A percentile compares a stretch with the other conserved stretches of the same genome.
These are phyloP conservation scores for Aphanomyces stellatus DNA, from an alignment of 352 stramenopile genomes.

Conservation along the genomic window DNA sequence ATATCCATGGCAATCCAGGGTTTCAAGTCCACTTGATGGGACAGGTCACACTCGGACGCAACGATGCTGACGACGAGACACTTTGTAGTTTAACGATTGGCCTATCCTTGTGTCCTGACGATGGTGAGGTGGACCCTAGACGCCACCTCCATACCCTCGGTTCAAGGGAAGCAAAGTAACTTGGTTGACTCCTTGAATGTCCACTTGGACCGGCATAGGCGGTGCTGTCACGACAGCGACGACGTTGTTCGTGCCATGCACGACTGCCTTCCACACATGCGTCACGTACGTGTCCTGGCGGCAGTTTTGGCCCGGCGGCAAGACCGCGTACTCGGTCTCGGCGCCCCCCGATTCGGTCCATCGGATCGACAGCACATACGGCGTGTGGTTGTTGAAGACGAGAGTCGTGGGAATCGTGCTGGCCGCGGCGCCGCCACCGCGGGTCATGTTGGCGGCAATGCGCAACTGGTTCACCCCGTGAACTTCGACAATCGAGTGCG, in stretches of 20 bases:
- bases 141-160: too few species aligned
- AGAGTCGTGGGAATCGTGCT: background rate
- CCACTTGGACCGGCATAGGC: background rate
- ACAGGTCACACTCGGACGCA: too few species aligned
- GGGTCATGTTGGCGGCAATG: background rate
- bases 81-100: too few species aligned
- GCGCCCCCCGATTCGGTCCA: background rate
- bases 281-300: slow-evolving; percentile 13
- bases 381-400: slow-evolving; percentile 11
- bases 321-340: slow-evolving; percentile 3
- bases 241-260: background rate
- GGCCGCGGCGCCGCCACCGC: background rate
- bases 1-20: too few species aligned
- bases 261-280: slow-evolving; percentile 15
- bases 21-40: too few species aligned
- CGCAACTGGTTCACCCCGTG: background rate
- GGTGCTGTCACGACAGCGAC: background rate
- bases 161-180: background rate
- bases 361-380: background rate
- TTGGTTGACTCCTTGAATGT: slow-evolving; percentile 7
- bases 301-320: slow-evolving; percentile 2
- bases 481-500: background rate
- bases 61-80: too few species aligned
- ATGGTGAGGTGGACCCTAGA: too few species aligned
- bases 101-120: too few species aligned